Base-by-base conservation (phyloP, 2,329 filamentous ascomycete genomes). In the Xylaria sp. region DNA sequence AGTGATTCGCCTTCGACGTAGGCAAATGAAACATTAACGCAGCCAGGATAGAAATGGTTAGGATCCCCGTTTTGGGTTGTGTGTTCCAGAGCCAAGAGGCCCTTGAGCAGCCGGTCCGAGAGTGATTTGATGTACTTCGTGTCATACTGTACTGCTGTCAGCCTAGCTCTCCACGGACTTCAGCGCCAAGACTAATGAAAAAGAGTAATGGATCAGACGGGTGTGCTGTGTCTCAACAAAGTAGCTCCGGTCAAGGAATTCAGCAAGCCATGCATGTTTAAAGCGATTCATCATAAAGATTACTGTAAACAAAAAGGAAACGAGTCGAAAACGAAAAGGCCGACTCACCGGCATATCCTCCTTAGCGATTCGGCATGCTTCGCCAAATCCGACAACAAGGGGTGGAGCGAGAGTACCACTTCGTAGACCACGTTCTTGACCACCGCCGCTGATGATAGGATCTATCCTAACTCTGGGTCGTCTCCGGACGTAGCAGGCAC, bases 1-100 rank as follows among this genome's bases (percentile, higher is more conserved):
- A 99, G 90, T 2, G 96, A 98, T 81, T 99, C 96, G 72, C 96
- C 96, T 81, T 99, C 96, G 4, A 99, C 94, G 76, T 99, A 99
- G 38, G 96, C 95, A 77, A 99, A 99, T 0, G 96, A 99, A 11
- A 99, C 92, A 79, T 99, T 99, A 68, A 99, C 95, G 74, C 96
- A 99, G 69, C 96, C 96, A 1, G 96, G 94, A 78, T 99, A 99
- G 80, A 96, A 96, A 59, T 88, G 86, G 4, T 91, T 81, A 1
- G 90, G 86, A 73, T 96, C 93, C 57, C 96, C 96, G 76, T 99
- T 99, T 73, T 97, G 90, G 9, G 86, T 88, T 1, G 96, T 97
- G 81, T 99, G 96, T 79, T 98, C 96, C 83, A 99, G 87, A 5
- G 92, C 81, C 22, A 99, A 84, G 2, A 99, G 89, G 2, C 94